Evolutionary conservation across 306 rosid genomes (phyloP), one percentile per base, ranked within the genome.

Genomic region (Inga oerstediana): DNA sequence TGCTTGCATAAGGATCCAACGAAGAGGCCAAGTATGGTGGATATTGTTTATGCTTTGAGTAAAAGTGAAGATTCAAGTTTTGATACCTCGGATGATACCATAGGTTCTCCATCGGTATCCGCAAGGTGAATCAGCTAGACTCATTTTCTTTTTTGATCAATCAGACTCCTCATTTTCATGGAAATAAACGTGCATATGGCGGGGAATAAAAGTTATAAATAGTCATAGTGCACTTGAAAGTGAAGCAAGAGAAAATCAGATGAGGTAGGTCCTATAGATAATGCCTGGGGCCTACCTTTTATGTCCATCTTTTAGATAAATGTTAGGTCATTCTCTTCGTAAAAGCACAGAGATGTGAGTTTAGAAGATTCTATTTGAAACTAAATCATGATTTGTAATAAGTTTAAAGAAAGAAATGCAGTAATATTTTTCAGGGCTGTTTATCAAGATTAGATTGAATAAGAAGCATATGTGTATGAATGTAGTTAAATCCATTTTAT

Each of bases 11-110:
- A 22, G 74, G 93, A 96, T 30, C 97, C 94, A 13, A 43, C 93
- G 12, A 96, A 88, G 88, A 85, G 99, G 86, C 98, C 97, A 0
- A 84, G 90, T 45, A 96, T 94, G 92, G 91, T 96, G 72, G 99
- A 94, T 48, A 88, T 88, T 83, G 97, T 91, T 3, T 96, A 96
- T 80, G 89, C 95, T 10, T 74, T 96, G 32, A 77, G 90, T 76
- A 96, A 88, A 87, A 92, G 92, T 66, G 99, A 92, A 64, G 98
- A 91, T 3, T 22, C 66, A 22, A 85, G 89, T 64, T 91, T 85
- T 79, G 99, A 96, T 0, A 76, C 87, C 81, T 96, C 99, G 0
- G 94, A 91, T 74, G 97, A 92, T 46, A 86, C 89, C 17, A 34
- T 86, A 32, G 82, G 88, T 2, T 85, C 92, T 39, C 88, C 94